phyloP scores from a whole-genome alignment of 345 rosid genomes.

The Rhizophora apiculata region DNA sequence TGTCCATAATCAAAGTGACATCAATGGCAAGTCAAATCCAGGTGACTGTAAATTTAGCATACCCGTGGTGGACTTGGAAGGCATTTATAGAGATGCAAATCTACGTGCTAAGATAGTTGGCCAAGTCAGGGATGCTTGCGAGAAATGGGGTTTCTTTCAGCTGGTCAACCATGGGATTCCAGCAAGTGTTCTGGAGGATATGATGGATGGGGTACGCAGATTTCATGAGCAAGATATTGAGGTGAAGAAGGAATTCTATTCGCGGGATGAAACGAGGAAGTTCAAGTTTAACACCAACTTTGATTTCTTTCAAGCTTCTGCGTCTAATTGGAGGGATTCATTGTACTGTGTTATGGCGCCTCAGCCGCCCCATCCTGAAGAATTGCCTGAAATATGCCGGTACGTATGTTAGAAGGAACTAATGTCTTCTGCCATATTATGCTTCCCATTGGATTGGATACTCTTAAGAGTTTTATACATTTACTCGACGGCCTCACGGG shows the following conservation, averaged over 20 bases:
- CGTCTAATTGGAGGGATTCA: constrained; percentile 18
- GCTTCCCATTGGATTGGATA: too few relatives aligned
- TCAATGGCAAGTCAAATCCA: background rate
- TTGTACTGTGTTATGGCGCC: background rate
- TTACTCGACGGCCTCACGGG: too few relatives aligned
- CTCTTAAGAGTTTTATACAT: too few relatives aligned
- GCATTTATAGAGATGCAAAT: background rate
- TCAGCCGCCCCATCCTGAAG: constrained; percentile 8
- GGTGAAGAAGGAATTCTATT: constrained; percentile 13
- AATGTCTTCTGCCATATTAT: too few relatives aligned
- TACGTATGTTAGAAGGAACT: background rate
- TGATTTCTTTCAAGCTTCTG: constrained; percentile 4
- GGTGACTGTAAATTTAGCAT: background rate
- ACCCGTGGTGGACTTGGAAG: background rate
- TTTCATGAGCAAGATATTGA: constrained; percentile 13
- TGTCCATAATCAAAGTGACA: background rate
- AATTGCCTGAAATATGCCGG: constrained; percentile 11
- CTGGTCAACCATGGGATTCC: constrained; percentile 24
- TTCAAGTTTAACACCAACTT: background rate
- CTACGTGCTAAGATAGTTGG: background rate
- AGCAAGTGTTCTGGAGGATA: constrained; percentile 1
- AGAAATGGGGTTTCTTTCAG: constrained; percentile 16
- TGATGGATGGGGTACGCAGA: constrained; percentile 16
- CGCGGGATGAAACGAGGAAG: constrained; percentile 4
- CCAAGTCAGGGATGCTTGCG: constrained; percentile 1